Evolutionary conservation across 108 stramenopile genomes (phyloP), one percentile per base, ranked within the genome.

Genomic region (Nannochloropsis gaditana): DNA sequence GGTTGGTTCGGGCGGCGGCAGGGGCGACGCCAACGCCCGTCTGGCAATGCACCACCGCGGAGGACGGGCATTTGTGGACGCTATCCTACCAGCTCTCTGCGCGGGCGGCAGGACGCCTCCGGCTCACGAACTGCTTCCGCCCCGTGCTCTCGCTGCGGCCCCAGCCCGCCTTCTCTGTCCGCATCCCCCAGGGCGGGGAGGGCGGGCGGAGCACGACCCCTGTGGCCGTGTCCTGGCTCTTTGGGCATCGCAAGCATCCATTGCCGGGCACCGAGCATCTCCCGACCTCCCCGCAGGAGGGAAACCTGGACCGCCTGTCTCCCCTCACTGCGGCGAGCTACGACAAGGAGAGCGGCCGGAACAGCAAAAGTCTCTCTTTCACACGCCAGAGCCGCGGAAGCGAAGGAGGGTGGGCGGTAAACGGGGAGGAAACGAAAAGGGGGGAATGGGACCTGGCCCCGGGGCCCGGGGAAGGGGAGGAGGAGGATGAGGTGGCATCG

Each of bases 31-130:
- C 59, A 6, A n/a, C 59, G 59, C 59, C 59, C 4, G 59, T 73
- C 2, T 73, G 59, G 59, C 59, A 73, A n/a, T 73, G 59, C 59
- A 73, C 59, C 19, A 73, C 59, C 19, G 59, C 59, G n/a, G 59
- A 73, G n/a, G 59, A 73, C 8, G 59, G 59, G 19, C 59, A 73
- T 73, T 6, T 73, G 59, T 73, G 59, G 59, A n/a, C 19, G 15
- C n/a, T 73, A n/a, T 73, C 59, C 19, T 73, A 73, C 59, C 59
- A 73, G 59, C 59, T 73, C 59, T 73, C 59, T 15, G 59, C 59
- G 59, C 15, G 59, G 59, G 59, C 59, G n/a, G 59, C 19, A 73
- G 19, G n/a, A 15, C 59, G n/a, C 3, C 4, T 73, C 19, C 8
- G 15, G 59, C 59, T 4, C 4, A n/a, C 4, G 15, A 2, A n/a